Evolutionary conservation across 768 basidiomycete genomes (phyloP), one percentile per base, ranked within the genome.

Genomic region (Aureoboletus auriporus): DNA sequence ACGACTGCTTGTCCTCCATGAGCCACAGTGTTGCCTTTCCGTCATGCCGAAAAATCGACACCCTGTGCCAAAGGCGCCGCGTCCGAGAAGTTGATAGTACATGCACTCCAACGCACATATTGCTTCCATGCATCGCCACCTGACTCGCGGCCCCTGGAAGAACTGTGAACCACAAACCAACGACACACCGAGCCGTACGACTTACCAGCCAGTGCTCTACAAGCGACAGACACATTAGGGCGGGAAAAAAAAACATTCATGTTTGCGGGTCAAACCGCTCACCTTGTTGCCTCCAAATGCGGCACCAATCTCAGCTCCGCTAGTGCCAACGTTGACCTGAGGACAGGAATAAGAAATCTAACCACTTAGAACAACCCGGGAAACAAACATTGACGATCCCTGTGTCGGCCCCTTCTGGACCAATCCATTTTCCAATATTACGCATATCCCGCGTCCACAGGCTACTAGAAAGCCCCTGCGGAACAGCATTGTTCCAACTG

Each of bases 41-140:
- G 20, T 62, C 70, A 80, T 31, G 76, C 57, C 28, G 77, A 65
- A 69, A 98, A 98, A 55, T 79, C 82, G 52, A 98, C 93, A 8
- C 94, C 94, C 68, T 98, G 94, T 0, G 94, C 94, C 31, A 98
- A 73, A 8, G 90, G 93, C 38, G 91, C 84, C 56, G 84, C 80
- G 65, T 93, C 82, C 35, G 89, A 90, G 70, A 88, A 97, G 70
- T 97, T 97, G 66, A 97, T 77, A 10, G 94, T 96, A 66, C 90
- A 93, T 39, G 87, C 82, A 67, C 86, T 85, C 89, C 89, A 94
- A 44, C 91, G 82, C 35, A 93, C 88, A 58, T 93, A 93, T 67
- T 95, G 90, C 67, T 94, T 93, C 95, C 95, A 98, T n/a, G 94
- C 88, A 68, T 97, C 95, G 44, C 94, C 94, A 34, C 95, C 95